These are phyloP conservation scores for Cyberlindnera mycetangii DNA, from an alignment of 805 yeast genomes.

Conservation along the genomic window DNA sequence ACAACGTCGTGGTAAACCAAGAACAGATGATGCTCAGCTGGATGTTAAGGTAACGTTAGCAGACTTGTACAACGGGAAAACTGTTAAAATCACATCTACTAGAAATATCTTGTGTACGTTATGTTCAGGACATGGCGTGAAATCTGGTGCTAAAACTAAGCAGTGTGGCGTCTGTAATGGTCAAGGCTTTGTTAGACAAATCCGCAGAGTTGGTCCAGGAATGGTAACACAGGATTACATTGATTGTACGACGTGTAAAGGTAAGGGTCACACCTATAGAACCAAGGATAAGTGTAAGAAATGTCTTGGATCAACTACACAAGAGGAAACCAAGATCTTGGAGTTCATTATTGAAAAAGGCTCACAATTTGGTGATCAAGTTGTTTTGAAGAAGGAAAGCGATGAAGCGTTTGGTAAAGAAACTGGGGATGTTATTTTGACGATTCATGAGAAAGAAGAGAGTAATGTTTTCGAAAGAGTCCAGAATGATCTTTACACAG, in stretches of 20 bases:
- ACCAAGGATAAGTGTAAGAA: slow-evolving; percentile 72
- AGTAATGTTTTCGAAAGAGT: slow-evolving; percentile 46
- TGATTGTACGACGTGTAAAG: slow-evolving; percentile 67
- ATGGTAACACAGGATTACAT: slow-evolving; percentile 60
- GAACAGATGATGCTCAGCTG: slow-evolving; percentile 68
- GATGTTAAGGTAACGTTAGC: slow-evolving; percentile 63
- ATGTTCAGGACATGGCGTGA: slow-evolving; percentile 80
- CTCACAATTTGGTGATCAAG: slow-evolving; percentile 54
- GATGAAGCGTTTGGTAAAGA: slow-evolving; percentile 71
- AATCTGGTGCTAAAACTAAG: slow-evolving; percentile 50
- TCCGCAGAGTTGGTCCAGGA: slow-evolving; percentile 71
- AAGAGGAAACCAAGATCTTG: slow-evolving; percentile 64
- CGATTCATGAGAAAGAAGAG: slow-evolving; percentile 40
- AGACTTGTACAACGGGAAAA: slow-evolving; percentile 79
- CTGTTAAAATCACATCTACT: slow-evolving; percentile 66
- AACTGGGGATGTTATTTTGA: slow-evolving; percentile 77
- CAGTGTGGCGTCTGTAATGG: slow-evolving; percentile 73
- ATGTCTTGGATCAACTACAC: slow-evolving; percentile 64
- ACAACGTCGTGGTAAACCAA: slow-evolving; percentile 14
- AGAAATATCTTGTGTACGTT: slow-evolving; percentile 68
- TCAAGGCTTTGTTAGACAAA: slow-evolving; percentile 55
- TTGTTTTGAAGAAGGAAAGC: slow-evolving; percentile 64
- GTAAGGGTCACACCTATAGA: slow-evolving; percentile 58
- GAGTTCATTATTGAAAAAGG: slow-evolving; percentile 81
- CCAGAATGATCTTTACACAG: slow-evolving; percentile 62